Evolutionary conservation across 1,139 yeast genomes (phyloP).

Genomic region (Wickerhamomyces sp.): DNA sequence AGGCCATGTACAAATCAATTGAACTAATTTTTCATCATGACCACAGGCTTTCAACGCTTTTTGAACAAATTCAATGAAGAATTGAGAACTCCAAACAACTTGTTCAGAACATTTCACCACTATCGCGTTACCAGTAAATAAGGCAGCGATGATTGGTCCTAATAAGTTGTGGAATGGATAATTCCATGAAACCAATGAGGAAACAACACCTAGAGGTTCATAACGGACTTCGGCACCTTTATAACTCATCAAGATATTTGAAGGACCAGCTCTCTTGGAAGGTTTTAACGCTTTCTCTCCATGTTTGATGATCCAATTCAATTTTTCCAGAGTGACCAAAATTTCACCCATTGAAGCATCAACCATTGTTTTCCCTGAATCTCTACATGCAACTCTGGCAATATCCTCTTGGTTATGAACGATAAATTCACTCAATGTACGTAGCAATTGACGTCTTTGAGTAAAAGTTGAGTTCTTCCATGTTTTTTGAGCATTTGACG

Average conservation of each 20-base stretch:
- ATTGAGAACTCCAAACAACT: constrained; percentile 89
- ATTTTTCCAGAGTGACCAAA: constrained; percentile 86
- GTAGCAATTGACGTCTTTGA: constrained; percentile 63
- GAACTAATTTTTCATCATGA: constrained; percentile 76
- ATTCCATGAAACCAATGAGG: constrained; percentile 94
- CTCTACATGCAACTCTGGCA: constrained; percentile 91
- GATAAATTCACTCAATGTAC: constrained; percentile 67
- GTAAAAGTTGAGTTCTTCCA: constrained; percentile 61
- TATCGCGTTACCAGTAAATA: constrained; percentile 88
- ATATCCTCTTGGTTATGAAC: constrained; percentile 79
- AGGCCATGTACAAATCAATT: constrained; percentile 73
- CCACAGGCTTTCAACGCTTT: constrained; percentile 69
- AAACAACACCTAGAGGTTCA: constrained; percentile 86
- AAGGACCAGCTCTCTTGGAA: constrained; percentile 80
- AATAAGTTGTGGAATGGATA: constrained; percentile 90
- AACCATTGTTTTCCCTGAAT: constrained; percentile 90
- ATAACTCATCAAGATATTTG: constrained; percentile 73
- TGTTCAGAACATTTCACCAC: constrained; percentile 92
- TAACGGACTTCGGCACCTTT: constrained; percentile 91
- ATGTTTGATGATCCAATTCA: constrained; percentile 81
- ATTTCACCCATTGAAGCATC: constrained; percentile 97
- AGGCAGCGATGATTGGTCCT: constrained; percentile 86
- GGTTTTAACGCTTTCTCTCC: constrained; percentile 72
- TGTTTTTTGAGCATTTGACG: constrained; percentile 47
- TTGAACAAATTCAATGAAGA: constrained; percentile 66